Base-by-base conservation (phyloP, 2,329 filamentous ascomycete genomes). In the Colletotrichum godetiae region DNA sequence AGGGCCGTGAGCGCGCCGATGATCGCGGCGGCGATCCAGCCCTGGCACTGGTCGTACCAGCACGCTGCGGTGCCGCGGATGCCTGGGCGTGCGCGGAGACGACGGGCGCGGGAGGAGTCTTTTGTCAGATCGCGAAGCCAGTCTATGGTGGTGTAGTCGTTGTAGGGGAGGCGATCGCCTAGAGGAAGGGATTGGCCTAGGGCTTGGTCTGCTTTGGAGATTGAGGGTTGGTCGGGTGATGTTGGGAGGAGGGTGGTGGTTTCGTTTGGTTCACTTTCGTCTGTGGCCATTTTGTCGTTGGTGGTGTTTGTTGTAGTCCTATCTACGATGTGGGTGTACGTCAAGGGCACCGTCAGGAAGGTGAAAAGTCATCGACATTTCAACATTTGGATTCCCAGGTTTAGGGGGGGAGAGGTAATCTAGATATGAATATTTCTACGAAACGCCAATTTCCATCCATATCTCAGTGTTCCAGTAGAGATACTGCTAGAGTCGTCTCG, bases 41-140 rank as follows among this genome's bases (percentile, higher is more conserved):
- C 88, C 60, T 88, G 86, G 53, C 83, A 84, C 8, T 85, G 81
- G 69, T 90, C 88, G 79, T 88, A 87, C 13, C 76, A 70, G 10
- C 70, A 67, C 15, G 24, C n/a, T 6, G 37, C 13, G 24, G 8
- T 42, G 49, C 83, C 81, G 46, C 85, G 84, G 8, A 88, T 72
- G 7, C 86, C 84, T 15, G 60, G 56, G 4, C 53, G 53, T 1
- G 49, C 53, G 3, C 37, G 59, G 7, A 73, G 31, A 13, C 55
- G 35, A 35, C 58, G 69, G 67, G 79, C 80, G 11, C 81, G 82
- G 80, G 67, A 85, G 82, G n/a, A 88, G 76, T 90, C 88, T 80
- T 89, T 90, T 78, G 90, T 87, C 68, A 91, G 79, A 76, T 90
- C 88, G 78, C 90, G 89, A 11, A 91, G 82, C 89, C 89, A 91